These are phyloP conservation scores for Synchytrium microbalum DNA, from an alignment of 371 early-diverging fungal genomes.

Conservation along the genomic window DNA sequence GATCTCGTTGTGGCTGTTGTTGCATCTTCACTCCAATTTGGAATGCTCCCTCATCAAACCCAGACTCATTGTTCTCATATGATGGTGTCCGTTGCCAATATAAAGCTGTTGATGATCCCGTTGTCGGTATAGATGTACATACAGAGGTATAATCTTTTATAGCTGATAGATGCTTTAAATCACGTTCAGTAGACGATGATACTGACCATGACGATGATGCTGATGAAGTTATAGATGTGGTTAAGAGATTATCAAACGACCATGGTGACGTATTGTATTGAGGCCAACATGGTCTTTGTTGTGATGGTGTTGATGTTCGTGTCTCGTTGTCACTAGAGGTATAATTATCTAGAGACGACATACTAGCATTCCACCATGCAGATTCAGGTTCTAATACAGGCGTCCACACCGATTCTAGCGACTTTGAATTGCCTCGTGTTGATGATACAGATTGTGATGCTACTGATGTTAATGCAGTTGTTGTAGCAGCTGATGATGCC, in stretches of 20 bases:
- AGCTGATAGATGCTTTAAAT: neutral
- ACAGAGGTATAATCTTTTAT: neutral
- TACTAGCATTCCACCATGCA: too few species aligned
- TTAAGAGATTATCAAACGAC: neutral
- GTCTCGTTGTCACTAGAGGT: neutral
- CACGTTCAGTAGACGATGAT: neutral
- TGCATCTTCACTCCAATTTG: neutral
- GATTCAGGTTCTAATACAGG: too few species aligned
- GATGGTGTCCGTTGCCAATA: neutral
- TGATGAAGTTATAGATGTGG: neutral
- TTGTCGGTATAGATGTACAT: neutral
- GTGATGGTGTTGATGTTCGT: neutral
- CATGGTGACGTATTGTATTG: neutral
- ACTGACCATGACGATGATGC: neutral
- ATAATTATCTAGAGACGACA: neutral
- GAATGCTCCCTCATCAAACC: neutral
- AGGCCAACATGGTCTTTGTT: too few species aligned
- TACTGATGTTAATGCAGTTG: too few species aligned
- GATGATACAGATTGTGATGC: too few species aligned
- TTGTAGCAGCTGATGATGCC: neutral
- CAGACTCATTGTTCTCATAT: neutral
- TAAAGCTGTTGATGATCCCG: neutral
- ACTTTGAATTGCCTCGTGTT: too few species aligned
- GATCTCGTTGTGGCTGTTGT: neutral
- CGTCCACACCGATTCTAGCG: too few species aligned